Base-by-base conservation (phyloP, 768 basidiomycete species). In the Leccinellum luteum region DNA sequence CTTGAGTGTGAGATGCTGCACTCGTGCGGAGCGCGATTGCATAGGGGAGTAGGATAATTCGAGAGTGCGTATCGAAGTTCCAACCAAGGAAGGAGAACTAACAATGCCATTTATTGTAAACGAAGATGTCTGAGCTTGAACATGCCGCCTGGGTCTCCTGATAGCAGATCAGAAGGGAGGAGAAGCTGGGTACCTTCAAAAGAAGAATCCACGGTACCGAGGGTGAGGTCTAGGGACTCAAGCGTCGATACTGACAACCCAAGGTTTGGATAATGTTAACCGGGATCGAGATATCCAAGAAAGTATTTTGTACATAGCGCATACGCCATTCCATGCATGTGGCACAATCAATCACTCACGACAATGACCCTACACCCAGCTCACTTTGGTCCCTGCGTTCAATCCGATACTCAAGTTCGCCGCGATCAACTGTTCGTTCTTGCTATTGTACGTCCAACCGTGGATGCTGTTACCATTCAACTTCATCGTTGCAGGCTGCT, bases 381-480 rank as follows among this genome's bases (percentile, higher is more conserved):
- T 54, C 25, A 82, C 48, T 10, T 57, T 70, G 14, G 71, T 62
- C 7, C 59, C 58, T 55, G 58, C 56, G 52, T 85, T 84, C 65
- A 87, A 66, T 55, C 80, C 74, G 12, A 78, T 66, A 44, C 69
- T 61, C 54, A 82, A 51, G 2, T 65, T 71, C 3, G 60, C 58
- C 3, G 81, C 50, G 28, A 81, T 72, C 55, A 86, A 63, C 66
- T 79, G 76, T 56, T 77, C 68, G 43, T 75, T 74, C 10, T 65
- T 64, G 0, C 56, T 60, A 25, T 71, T 58, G 62, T 82, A 86
- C 15, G 65, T 65, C 79, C 79, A 82, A 23, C 58, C 66, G 7
- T 64, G 43, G 14, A 76, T 60, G 4, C 7, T 52, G 35, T 69
- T 61, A 15, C 78, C 78, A 54, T 79, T 69, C 34, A 84, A 52